Conservation (phyloP, 495 filamentous ascomycete species). For the Bombardia bombarda region DNA sequence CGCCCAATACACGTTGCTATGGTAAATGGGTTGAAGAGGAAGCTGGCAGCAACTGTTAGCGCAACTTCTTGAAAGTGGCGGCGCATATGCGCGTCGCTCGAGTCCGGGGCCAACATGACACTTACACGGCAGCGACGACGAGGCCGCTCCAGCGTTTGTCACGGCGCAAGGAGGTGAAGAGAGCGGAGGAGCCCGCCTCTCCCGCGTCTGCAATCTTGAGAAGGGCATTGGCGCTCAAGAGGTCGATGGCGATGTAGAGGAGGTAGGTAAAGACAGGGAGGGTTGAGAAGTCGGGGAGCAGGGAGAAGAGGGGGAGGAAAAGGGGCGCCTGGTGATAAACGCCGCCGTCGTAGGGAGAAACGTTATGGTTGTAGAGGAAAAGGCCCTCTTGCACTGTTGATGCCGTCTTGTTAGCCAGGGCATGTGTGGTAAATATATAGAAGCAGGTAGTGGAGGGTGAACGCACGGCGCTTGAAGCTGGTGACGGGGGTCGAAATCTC, state of each 20-base stretch:
- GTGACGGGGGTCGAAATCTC: constrained; percentile 95
- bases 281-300: constrained; percentile 60
- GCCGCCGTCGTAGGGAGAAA: constrained; percentile 95
- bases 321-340: constrained; percentile 97
- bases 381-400: constrained; percentile 86
- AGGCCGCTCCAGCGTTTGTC: constrained; percentile 69
- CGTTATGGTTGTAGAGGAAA: constrained; percentile 91
- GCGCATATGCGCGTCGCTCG: constrained; percentile 5
- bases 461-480: constrained; percentile 92
- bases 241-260: constrained; percentile 74
- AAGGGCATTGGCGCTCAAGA: constrained; percentile 77
- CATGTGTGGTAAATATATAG: background rate
- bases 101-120: too few relatives aligned
- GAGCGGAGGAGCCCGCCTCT: constrained; percentile 60
- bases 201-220: constrained; percentile 76
- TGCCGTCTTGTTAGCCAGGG: constrained; percentile 1
- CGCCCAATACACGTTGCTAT: constrained; percentile 89
- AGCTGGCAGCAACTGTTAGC: too few relatives aligned
- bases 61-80: background rate
- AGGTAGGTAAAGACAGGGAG: constrained; percentile 67
- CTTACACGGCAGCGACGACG: constrained; percentile 70
- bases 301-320: constrained; percentile 80
- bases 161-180: constrained; percentile 71
- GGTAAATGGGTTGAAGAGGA: constrained; percentile 92
- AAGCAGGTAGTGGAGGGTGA: background rate